Conservation (phyloP, 441 rosid genomes). For the Erodium moschatum region DNA sequence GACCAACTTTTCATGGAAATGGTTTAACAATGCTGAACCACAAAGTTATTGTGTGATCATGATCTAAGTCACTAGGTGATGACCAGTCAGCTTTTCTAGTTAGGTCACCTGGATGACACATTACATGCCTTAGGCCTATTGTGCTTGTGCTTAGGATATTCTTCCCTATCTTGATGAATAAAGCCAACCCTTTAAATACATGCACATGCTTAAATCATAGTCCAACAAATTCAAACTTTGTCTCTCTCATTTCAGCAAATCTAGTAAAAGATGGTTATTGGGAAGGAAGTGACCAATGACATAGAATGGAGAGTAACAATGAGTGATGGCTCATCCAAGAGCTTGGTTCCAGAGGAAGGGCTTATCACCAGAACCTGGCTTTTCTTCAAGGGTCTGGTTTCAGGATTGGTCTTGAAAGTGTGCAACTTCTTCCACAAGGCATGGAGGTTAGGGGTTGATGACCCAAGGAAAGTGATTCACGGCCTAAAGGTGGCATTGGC, state of each 20-base stretch:
- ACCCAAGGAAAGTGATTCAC: conserved; percentile 54
- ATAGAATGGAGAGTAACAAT: conserved; percentile 42
- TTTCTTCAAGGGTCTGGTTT: conserved; percentile 26
- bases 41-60: background rate
- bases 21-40: conserved; percentile 7
- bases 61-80: conserved; percentile 7
- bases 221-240: background rate
- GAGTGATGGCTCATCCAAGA: conserved; percentile 35
- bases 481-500: conserved; percentile 61
- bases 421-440: conserved; percentile 31
- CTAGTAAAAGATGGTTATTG: conserved; percentile 16
- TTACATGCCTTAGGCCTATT: background rate
- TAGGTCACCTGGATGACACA: background rate
- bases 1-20: too few species aligned
- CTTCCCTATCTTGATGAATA: too few species aligned
- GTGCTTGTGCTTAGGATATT: too few species aligned
- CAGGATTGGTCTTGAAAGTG: conserved; percentile 21
- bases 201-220: background rate
- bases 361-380: background rate
- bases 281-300: conserved; percentile 13
- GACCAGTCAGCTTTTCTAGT: conserved; percentile 11
- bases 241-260: background rate
- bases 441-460: conserved; percentile 51
- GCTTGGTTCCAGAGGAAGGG: conserved; percentile 27
- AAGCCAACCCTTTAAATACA: conserved; percentile 12